Evolutionary conservation across 1,284 basidiomycete genomes (phyloP), one percentile per base, ranked within the genome.

Genomic region (Tilletia horrida): DNA sequence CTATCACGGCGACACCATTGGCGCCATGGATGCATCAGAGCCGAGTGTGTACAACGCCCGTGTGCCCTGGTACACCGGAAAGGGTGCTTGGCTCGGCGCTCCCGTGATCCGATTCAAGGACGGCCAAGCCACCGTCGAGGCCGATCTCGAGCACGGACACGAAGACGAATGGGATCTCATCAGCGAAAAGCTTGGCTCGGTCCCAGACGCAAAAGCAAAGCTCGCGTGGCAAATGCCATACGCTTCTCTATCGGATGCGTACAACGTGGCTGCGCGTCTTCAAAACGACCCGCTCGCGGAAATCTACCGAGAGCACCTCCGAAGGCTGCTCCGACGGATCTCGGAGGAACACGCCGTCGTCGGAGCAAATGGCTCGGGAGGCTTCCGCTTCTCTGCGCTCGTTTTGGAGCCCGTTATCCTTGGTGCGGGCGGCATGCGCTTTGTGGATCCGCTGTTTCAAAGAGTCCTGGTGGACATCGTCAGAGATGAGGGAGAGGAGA

Each of bases 1-100:
- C 77, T 98, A 98, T 83, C 95, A 98, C 77, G 95, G 95, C 6
- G 95, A 98, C 82, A 97, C 95, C 21, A 96, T 97, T 74, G 95
- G 95, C 0, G 90, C 90, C 0, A 97, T 98, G 95, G 92, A 97
- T 74, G 95, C 95, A 2, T 91, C 89, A 74, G 91, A 93, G 76
- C 84, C 85, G 9, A 91, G 91, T 14, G 89, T 95, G 0, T 98
- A 91, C 83, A 94, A 91, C 21, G 83, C 83, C 9, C 83, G 83
- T 4, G 97, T 94, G 69, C 92, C 97, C 82, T 98, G 95, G 95
- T 94, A 98, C 81, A 85, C 90, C 61, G 89, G 92, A 2, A 89
- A 92, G 78, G 95, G 95, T 0, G 89, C 88, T 78, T 98, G 95
- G 95, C 88, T 98, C 73, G 92, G 94, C 9, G 88, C 93, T 3